Evolutionary conservation across 306 rosid species (phyloP).

Genomic region (Myrica gale): DNA sequence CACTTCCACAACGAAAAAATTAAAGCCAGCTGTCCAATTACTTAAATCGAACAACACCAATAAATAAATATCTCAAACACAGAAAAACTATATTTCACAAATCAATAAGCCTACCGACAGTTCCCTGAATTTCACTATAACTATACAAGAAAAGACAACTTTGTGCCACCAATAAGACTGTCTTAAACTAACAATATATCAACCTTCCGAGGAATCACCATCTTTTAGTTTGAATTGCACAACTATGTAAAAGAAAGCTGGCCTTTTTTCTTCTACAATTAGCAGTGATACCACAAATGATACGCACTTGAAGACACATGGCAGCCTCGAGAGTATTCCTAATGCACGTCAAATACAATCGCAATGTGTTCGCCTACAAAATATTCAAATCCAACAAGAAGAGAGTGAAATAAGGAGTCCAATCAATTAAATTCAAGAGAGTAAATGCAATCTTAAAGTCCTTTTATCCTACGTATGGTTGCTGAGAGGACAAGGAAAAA

Average conservation of each 20-base stretch:
- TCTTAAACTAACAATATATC: too few relatives aligned
- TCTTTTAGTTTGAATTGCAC: too few relatives aligned
- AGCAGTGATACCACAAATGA: neutral
- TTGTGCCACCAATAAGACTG: neutral
- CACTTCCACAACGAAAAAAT: neutral
- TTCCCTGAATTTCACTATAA: neutral
- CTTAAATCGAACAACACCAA: neutral
- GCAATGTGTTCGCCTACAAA: constrained; percentile 58
- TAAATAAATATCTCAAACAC: neutral
- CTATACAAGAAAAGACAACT: neutral
- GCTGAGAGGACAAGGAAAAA: neutral
- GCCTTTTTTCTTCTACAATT: neutral
- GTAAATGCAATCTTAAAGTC: neutral
- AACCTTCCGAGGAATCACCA: neutral
- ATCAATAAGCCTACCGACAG: neutral
- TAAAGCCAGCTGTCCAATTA: neutral
- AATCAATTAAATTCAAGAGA: neutral
- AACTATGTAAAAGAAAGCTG: neutral
- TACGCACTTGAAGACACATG: constrained; percentile 84
- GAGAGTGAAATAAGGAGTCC: neutral
- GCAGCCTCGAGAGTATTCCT: constrained; percentile 94
- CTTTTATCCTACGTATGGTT: neutral
- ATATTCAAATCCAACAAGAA: neutral
- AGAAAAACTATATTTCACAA: neutral
- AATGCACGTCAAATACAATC: constrained; percentile 79